Evolutionary conservation across 345 rosid species (phyloP).

Genomic region (Ceriops tagal): DNA sequence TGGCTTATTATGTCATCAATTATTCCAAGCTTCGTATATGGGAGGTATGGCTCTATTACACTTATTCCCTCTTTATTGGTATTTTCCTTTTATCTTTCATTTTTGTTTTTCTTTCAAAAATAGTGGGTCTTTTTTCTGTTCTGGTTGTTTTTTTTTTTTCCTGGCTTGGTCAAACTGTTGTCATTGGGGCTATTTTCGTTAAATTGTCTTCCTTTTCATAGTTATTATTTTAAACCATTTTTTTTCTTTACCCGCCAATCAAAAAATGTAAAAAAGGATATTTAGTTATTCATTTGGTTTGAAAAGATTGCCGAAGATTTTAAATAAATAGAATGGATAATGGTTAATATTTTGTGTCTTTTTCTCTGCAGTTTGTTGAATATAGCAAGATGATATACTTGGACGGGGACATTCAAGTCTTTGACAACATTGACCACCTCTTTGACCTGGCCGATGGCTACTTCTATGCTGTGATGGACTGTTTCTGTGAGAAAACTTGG

Average conservation of each 20-base stretch:
- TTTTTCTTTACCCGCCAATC: too few relatives aligned
- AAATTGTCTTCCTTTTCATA: too few relatives aligned
- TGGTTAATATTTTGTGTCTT: too few relatives aligned
- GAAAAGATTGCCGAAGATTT: too few relatives aligned
- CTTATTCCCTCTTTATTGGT: not conserved
- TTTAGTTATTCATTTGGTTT: not conserved
- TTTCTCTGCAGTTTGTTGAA: slow-evolving; percentile 53
- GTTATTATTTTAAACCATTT: too few relatives aligned
- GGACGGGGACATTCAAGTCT: slow-evolving; percentile 84
- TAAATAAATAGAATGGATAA: too few relatives aligned
- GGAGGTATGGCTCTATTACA: slow-evolving; percentile 46
- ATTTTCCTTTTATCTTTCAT: not conserved
- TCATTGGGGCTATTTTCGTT: too few relatives aligned
- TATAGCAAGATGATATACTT: slow-evolving; percentile 68
- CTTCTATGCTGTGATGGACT: slow-evolving; percentile 74
- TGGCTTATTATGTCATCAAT: slow-evolving; percentile 77
- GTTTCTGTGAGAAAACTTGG: slow-evolving; percentile 81
- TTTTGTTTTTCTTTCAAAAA: not conserved
- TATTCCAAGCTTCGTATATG: slow-evolving; percentile 86
- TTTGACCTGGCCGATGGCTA: slow-evolving; percentile 57
- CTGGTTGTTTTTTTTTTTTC: too few relatives aligned
- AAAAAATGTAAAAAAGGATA: too few relatives aligned
- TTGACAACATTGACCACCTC: slow-evolving; percentile 63
- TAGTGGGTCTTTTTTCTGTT: too few relatives aligned
- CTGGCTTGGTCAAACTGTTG: too few relatives aligned